A percentile compares a stretch with the other conserved stretches of the same genome.
phyloP scores from a whole-genome alignment of 139 green algal species.

The Edaphochlamys debaryana region DNA sequence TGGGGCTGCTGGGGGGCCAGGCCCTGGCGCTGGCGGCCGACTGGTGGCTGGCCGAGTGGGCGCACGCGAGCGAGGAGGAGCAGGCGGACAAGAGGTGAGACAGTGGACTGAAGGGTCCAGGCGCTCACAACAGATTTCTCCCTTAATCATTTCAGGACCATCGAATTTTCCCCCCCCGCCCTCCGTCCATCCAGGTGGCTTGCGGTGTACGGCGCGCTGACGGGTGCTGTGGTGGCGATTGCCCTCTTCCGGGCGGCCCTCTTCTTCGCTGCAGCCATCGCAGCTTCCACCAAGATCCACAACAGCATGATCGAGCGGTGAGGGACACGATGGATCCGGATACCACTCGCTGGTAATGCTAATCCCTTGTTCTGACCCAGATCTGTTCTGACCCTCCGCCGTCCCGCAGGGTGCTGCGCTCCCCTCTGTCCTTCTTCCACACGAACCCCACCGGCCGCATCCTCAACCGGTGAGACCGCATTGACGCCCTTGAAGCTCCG shows the following conservation, averaged over 20 bases:
- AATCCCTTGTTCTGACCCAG: no score
- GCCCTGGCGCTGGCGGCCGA: conserved; percentile 65
- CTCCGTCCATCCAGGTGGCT: conserved; percentile 47
- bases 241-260: conserved; percentile 53
- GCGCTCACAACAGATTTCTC: no score
- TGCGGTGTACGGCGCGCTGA: conserved; percentile 70
- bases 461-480: conserved; percentile 77
- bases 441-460: conserved; percentile 91
- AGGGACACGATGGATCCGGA: neutral
- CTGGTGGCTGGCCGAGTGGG: conserved; percentile 80
- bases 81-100: conserved; percentile 19
- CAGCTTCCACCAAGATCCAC: conserved; percentile 45
- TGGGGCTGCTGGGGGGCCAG: conserved; percentile 71
- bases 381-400: no score
- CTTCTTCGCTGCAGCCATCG: conserved; percentile 72
- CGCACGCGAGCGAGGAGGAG: conserved; percentile 18
- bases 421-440: conserved; percentile 95
- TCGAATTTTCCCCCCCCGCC: no score
- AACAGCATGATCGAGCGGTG: conserved; percentile 13
- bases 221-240: conserved; percentile 56
- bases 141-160: no score
- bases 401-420: conserved; percentile 68
- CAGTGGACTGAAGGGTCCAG: neutral
- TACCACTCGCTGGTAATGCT: no score
- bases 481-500: no score